A percentile compares a stretch with the other conserved stretches of the same genome.
Conservation (phyloP, 108 stramenopile species). For the Cyclostephanos invisitatus region DNA sequence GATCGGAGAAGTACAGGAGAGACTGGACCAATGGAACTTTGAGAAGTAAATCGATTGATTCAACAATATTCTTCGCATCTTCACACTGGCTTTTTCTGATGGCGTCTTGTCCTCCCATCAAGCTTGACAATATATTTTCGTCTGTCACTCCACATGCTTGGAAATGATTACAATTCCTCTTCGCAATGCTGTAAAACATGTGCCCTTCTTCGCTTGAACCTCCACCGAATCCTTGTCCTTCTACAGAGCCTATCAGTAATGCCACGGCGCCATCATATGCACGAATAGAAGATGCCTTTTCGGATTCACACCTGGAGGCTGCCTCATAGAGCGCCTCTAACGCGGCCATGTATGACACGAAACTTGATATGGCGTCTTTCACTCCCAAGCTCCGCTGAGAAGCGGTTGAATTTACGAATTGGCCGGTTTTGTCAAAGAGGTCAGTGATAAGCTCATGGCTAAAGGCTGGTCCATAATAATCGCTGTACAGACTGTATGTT, state of each 20-base stretch:
- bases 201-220: constrained; percentile 44
- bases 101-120: constrained; percentile 51
- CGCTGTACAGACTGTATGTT: constrained; percentile 20
- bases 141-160: constrained; percentile 63
- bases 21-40: constrained; percentile 64
- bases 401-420: constrained; percentile 33
- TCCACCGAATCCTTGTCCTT: constrained; percentile 49
- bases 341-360: constrained; percentile 70
- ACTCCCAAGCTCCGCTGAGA: constrained; percentile 65
- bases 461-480: constrained; percentile 23
- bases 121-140: constrained; percentile 47
- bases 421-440: constrained; percentile 36
- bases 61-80: constrained; percentile 23
- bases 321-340: constrained; percentile 66
- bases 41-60: constrained; percentile 42
- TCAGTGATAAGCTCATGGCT: constrained; percentile 58
- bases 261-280: constrained; percentile 77
- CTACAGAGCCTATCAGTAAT: constrained; percentile 67
- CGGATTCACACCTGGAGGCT: constrained; percentile 42
- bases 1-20: constrained; percentile 44
- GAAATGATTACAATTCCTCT: constrained; percentile 64
- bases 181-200: constrained; percentile 62
- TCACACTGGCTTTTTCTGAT: constrained; percentile 48
- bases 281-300: constrained; percentile 15
- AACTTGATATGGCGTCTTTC: constrained; percentile 46